Percentiles rank a stretch among this genome's conserved stretches.
Evolutionary conservation across 129 eudicot species (phyloP).

Genomic region (Tanacetum coccineum): DNA sequence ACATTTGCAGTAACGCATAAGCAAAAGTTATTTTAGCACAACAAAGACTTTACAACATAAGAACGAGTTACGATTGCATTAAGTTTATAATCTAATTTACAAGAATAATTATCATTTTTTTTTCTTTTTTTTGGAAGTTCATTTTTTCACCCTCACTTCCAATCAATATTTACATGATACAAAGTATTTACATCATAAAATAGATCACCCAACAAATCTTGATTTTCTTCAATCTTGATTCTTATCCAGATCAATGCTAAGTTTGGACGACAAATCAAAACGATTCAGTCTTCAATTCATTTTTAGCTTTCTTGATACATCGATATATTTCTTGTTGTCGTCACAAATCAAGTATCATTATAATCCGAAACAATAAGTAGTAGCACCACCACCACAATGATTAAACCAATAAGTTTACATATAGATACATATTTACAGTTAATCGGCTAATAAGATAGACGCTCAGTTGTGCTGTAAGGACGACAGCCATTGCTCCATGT

Average conservation of each 20-base stretch:
- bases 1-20: not conserved
- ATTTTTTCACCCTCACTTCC: slow-evolving; percentile 21
- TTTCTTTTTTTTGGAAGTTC: not conserved
- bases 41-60: not conserved
- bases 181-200: slow-evolving; percentile 24
- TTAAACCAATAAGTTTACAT: slow-evolving; percentile 28
- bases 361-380: slow-evolving; percentile 18
- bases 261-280: slow-evolving; percentile 6
- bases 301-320: slow-evolving; percentile 18
- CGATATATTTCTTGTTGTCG: slow-evolving; percentile 20
- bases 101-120: slow-evolving; percentile 20
- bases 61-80: slow-evolving; percentile 9
- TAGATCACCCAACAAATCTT: slow-evolving; percentile 34
- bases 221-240: slow-evolving; percentile 20
- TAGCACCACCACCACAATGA: slow-evolving; percentile 11
- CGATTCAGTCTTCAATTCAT: slow-evolving; percentile 14
- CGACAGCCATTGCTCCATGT: slow-evolving; percentile 40
- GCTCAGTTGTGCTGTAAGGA: slow-evolving; percentile 32
- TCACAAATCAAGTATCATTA: slow-evolving; percentile 19
- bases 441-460: slow-evolving; percentile 17
- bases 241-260: slow-evolving; percentile 29
- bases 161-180: slow-evolving; percentile 27
- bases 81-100: slow-evolving; percentile 20
- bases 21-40: not conserved
- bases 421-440: slow-evolving; percentile 40